Percentiles rank a stretch among this genome's conserved stretches.
Evolutionary conservation across 139 green algal species (phyloP).

Genomic region (Chlamydomonas sphaeroides): DNA sequence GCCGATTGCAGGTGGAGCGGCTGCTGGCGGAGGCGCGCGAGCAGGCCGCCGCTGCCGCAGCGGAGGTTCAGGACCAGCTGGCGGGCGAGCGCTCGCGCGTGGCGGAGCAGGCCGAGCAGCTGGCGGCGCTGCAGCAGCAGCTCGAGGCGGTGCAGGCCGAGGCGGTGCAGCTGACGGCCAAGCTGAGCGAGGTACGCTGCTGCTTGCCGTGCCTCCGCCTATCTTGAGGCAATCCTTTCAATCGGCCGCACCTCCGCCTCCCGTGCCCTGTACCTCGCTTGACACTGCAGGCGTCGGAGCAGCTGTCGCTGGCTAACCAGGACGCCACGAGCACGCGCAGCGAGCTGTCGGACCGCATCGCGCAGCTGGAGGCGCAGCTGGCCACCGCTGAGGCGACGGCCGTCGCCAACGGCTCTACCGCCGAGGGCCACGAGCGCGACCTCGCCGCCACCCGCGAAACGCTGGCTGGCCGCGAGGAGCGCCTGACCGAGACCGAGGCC

Average conservation of each 20-base stretch:
- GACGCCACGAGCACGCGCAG: background rate
- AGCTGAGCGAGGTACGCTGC: constrained; percentile 7
- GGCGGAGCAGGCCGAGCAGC: background rate
- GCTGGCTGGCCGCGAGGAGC: background rate
- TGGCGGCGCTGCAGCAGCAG: constrained; percentile 20
- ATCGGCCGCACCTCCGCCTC: too few species aligned
- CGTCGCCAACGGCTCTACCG: background rate
- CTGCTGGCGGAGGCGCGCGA: background rate
- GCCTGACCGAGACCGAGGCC: background rate
- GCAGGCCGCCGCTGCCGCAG: background rate
- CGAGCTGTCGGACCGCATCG: background rate
- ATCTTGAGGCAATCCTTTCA: too few species aligned
- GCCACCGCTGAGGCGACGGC: background rate
- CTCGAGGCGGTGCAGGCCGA: constrained; percentile 21
- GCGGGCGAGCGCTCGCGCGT: background rate
- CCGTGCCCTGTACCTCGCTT: too few species aligned
- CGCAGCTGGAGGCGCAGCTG: background rate
- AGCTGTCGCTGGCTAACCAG: background rate
- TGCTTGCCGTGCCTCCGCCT: too few species aligned
- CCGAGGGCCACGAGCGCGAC: background rate
- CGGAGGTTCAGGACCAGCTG: background rate
- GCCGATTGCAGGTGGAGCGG: background rate
- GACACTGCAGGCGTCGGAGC: constrained; percentile 3
- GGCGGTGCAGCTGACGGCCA: background rate
- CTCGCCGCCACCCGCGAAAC: background rate